Percentiles rank a stretch among this genome's conserved stretches.
These are phyloP conservation scores for Harringtonia aguacate DNA, from an alignment of 2,329 filamentous ascomycete species.

Conservation along the genomic window DNA sequence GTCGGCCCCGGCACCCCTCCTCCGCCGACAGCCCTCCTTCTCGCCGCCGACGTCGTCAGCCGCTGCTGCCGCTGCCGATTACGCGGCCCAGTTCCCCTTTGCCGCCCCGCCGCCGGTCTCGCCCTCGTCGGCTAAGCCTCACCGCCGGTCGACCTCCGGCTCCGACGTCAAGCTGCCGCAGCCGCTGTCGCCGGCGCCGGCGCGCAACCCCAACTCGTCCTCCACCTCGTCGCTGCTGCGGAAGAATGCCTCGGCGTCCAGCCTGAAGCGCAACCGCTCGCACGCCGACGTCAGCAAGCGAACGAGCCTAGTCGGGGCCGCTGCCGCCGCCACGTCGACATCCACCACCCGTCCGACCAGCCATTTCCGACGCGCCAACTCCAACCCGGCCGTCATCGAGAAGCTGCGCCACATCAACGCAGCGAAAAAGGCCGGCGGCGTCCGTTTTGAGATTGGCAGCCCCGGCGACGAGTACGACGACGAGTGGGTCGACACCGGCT, in stretches of 20 bases:
- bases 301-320: no score
- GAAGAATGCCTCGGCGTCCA: constrained; percentile 44
- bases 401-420: constrained; percentile 9
- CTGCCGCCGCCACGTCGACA: no score
- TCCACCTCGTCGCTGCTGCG: constrained; percentile 35
- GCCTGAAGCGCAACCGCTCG: constrained; percentile 50
- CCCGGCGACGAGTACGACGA: constrained; percentile 35
- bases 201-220: constrained; percentile 32
- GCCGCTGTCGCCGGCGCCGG: no score
- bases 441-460: constrained; percentile 54
- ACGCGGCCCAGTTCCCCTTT: constrained; percentile 11
- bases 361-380: constrained; percentile 41
- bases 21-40: constrained; percentile 32
- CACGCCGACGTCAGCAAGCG: constrained; percentile 43
- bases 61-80: no score
- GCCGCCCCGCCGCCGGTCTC: constrained; percentile 16
- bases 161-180: constrained; percentile 36
- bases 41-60: constrained; percentile 25
- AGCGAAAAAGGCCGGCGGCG: constrained; percentile 24
- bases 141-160: constrained; percentile 35
- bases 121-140: constrained; percentile 10
- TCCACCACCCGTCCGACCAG: constrained; percentile 12
- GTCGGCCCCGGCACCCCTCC: constrained; percentile 15
- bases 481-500: constrained; percentile 59
- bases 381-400: constrained; percentile 34